Base-by-base conservation (phyloP, 768 basidiomycete genomes). In the Tephrocybe sp. region DNA sequence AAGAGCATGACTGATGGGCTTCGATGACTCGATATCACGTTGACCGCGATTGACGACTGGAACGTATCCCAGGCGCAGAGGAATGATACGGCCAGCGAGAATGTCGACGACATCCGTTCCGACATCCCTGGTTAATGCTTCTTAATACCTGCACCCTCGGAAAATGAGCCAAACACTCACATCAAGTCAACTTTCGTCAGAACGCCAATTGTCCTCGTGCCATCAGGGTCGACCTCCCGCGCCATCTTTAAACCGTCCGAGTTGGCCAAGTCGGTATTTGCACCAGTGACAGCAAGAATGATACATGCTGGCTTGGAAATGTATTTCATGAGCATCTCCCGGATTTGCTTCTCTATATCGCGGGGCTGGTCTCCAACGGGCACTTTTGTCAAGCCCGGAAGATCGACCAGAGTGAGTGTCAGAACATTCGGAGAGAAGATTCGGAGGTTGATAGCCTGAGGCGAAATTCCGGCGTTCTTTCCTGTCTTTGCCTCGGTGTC, bases 21-120 rank as follows among this genome's bases (percentile, higher is more conserved):
- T 97, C 57, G 83, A 83, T 11, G 77, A 72, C 56, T 99, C 97
- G 57, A 99, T 99, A 68, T 99, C 97, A 40, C 94, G 85, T 66
- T 98, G 97, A 30, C 96, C 95, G 65, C 97, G 85, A 69, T 99
- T 99, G 62, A 99, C 97, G 8, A 99, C 97, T 9, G 97, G 97
- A 3, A 98, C 97, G 64, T 98, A 99, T 44, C 97, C 97, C 34
- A 99, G 72, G 51, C 97, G 87, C 30, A 99, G 79, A 41, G 96
- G 97, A 63, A 98, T 98, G 58, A 99, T 84, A 42, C 97, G 85
- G 8, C 97, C 96, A 4, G 97, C 97, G 40, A 99, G 83, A 65
- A 99, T 98, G 68, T 99, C 97, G 24, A 99, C 94, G 28, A 99
- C 97, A 66, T 99, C 96, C 5, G 96, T 98, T 47, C 97, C 97